Percentiles rank a stretch among this genome's conserved stretches.
phyloP scores from a whole-genome alignment of 2,329 filamentous ascomycete species.

The Phoma sp. region DNA sequence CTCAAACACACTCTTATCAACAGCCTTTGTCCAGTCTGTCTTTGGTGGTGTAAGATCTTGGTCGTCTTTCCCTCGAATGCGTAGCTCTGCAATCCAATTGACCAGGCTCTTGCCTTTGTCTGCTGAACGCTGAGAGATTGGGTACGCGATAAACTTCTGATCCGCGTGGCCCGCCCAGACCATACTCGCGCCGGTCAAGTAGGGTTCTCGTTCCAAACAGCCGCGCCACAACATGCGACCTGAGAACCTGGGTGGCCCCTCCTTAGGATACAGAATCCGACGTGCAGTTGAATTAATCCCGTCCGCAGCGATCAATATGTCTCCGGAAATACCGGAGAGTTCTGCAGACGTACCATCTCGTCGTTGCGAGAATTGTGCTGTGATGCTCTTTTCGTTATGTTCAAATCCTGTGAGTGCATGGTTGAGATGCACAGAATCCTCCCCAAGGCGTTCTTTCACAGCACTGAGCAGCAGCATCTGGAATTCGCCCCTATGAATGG shows the following conservation, averaged over 20 bases:
- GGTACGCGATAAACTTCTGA: slow-evolving; percentile 57
- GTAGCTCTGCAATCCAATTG: slow-evolving; percentile 56
- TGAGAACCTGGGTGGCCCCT: slow-evolving; percentile 54
- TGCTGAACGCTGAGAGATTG: slow-evolving; percentile 49
- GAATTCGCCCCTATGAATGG: slow-evolving; percentile 54
- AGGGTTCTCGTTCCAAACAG: slow-evolving; percentile 49
- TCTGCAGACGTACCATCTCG: slow-evolving; percentile 34
- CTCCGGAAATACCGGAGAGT: slow-evolving; percentile 38
- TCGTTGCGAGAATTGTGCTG: slow-evolving; percentile 46
- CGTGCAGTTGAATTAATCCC: slow-evolving; percentile 55
- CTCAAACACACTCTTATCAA: slow-evolving; percentile 50
- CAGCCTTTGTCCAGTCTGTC: slow-evolving; percentile 53
- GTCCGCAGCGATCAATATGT: slow-evolving; percentile 52
- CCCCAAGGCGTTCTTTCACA: slow-evolving; percentile 50
- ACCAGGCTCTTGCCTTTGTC: slow-evolving; percentile 49
- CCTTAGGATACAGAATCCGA: slow-evolving; percentile 50
- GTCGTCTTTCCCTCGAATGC: slow-evolving; percentile 51
- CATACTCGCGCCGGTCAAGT: slow-evolving; percentile 53
- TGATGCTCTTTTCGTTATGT: slow-evolving; percentile 47
- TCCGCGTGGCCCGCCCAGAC: slow-evolving; percentile 56
- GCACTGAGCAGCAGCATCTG: slow-evolving; percentile 53
- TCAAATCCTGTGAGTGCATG: slow-evolving; percentile 48
- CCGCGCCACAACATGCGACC: slow-evolving; percentile 56
- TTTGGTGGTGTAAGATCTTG: slow-evolving; percentile 53
- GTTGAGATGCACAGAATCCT: slow-evolving; percentile 48